Base-by-base conservation (phyloP, 129 eudicot species). In the Mikania micrantha region DNA sequence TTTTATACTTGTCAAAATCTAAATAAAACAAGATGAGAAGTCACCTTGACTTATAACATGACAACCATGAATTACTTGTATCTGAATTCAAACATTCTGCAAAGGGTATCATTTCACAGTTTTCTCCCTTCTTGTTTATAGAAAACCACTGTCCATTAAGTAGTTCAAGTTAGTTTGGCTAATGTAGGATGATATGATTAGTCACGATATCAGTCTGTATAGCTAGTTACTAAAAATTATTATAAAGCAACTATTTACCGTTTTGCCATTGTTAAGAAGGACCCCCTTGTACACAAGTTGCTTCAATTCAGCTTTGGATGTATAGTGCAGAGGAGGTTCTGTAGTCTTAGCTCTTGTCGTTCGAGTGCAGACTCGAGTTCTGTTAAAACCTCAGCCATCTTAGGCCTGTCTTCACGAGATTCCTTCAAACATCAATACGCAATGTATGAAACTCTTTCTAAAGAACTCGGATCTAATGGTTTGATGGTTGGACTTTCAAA, bases 31-130 rank as follows among this genome's bases (percentile, higher is more conserved):
- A 1, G 17, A n/a, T n/a, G 35, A 35, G 5, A 39, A 22, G 3
- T 53, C 27, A 69, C 74, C 74, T 69, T 69, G 74, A 69, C 8
- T n/a, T n/a, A n/a, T n/a, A n/a, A n/a, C n/a, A n/a, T n/a, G n/a
- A n/a, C n/a, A n/a, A n/a, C n/a, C n/a, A n/a, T n/a, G 13, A 3
- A 38, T 13, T 3, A 36, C 22, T 31, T 21, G 36, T 11, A 7
- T 0, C 3, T 35, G 21, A 5, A 49, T 36, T 24, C 71, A 45
- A 28, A 38, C 53, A 53, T 35, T 22, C 52, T 24, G 4, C 64
- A 7, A 29, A 9, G 0, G 42, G 45, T 28, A 66, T 66, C 59
- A 66, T 45, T 15, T 5, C 71, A 9, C 17, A 17, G 8, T 45
- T 42, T 45, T 44, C 42, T 28, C 59, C 71, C 6, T 66, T 29